These are phyloP conservation scores for Buxus sempervirens DNA, from an alignment of 164 flowering plant species.

Conservation along the genomic window DNA sequence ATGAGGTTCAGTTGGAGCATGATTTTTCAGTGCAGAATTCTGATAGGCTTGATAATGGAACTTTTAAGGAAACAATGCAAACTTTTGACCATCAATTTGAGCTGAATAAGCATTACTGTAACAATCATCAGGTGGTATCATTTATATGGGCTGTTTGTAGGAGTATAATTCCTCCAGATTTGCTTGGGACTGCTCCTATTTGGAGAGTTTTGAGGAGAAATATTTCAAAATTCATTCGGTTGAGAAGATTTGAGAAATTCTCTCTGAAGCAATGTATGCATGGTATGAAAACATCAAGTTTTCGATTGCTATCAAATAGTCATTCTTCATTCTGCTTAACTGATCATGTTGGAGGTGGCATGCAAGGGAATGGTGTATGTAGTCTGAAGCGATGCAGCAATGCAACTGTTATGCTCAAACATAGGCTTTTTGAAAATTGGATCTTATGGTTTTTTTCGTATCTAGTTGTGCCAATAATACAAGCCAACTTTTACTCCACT, in stretches of 20 bases:
- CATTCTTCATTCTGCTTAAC: constrained; percentile 19
- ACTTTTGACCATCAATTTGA: constrained; percentile 17
- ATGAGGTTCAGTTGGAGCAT: constrained; percentile 2
- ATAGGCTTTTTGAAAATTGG: constrained; percentile 52
- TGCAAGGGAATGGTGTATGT: constrained; percentile 4
- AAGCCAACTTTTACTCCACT: constrained; percentile 81
- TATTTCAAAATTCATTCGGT: constrained; percentile 56
- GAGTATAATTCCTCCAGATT: constrained; percentile 65
- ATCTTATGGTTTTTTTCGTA: constrained; percentile 72
- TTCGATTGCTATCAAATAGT: constrained; percentile 39
- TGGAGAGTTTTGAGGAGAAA: constrained; percentile 71
- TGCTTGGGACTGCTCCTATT: constrained; percentile 59
- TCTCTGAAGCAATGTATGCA: constrained; percentile 62
- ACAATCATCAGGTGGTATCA: constrained; percentile 61
- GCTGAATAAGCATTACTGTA: constrained; percentile 36
- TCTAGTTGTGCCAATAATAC: constrained; percentile 59
- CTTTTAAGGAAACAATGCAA: constrained; percentile 5
- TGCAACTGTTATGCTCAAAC: constrained; percentile 23
- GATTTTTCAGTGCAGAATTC: background rate
- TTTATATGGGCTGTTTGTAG: constrained; percentile 90
- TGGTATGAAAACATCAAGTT: constrained; percentile 47
- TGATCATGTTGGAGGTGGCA: constrained; percentile 5
- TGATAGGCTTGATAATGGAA: background rate
- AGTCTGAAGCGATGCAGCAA: constrained; percentile 4
- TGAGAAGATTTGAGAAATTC: constrained; percentile 78